Base-by-base conservation (phyloP, 768 basidiomycete species). In the Psilocybe cubensis region DNA sequence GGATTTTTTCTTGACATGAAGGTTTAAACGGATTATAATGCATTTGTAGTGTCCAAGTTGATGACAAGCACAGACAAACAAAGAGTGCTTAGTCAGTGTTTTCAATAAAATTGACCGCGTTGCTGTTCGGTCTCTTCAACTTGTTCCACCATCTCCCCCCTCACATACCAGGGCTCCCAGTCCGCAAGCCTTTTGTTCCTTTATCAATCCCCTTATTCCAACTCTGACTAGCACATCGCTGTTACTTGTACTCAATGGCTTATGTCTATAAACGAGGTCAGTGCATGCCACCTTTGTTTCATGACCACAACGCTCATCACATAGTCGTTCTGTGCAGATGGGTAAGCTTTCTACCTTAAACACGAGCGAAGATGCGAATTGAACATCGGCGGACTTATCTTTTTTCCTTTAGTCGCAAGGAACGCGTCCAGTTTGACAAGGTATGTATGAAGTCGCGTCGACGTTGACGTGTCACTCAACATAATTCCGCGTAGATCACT, bases 371-470 rank as follows among this genome's bases (percentile, higher is more conserved):
- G 59, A 70, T 75, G 76, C 76, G 76, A 72, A 21, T 59, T 62
- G 57, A 28, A 27, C 41, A 45, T 35, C 25, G 61, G 62, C 52
- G 48, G 67, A 59, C 66, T 64, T 54, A 31, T 61, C 61, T 12
- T 46, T n/a, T 29, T 20, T 17, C 43, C 40, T 64, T 9, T 61
- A 88, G 88, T 57, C 92, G 94, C 61, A 94, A 94, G 74, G 94
- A 96, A 74, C 89, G 86, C 69, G 91, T 96, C 51, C 89, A 92
- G 65, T 96, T 96, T 66, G 94, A 96, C 68, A 96, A 96, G 82
- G 94, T 89, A 63, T 60, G 80, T 56, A 24, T 53, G 20, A 59
- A 35, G 27, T 52, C 46, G 44, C 54, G 57, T 57, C 49, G 46
- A 28, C 45, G 45, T 25, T 46, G 21, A 20, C 25, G 17, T 57